Evolutionary conservation across 2,329 filamentous ascomycete genomes (phyloP).

Genomic region (Aspergillus fijiensis): DNA sequence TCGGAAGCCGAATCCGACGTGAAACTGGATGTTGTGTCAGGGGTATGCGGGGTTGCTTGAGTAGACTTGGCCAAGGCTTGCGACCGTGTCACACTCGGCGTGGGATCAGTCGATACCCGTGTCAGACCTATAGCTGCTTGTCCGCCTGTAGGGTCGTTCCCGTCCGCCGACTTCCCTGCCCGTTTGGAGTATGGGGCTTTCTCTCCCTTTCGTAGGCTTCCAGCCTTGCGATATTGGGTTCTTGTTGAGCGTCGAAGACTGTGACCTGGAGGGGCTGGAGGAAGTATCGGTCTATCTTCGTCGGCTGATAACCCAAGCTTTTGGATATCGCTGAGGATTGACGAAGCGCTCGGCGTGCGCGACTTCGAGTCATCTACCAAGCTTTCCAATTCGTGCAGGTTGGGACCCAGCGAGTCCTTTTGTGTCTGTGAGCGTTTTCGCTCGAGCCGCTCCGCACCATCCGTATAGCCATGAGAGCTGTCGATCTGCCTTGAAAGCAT

Average conservation of each 20-base stretch:
- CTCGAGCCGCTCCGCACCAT: constrained; percentile 78
- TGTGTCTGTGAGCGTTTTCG: constrained; percentile 65
- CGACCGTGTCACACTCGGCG: constrained; percentile 35
- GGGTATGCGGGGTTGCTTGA: constrained; percentile 21
- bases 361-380: constrained; percentile 77
- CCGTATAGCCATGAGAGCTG: constrained; percentile 70
- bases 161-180: constrained; percentile 62
- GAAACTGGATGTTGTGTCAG: constrained; percentile 24
- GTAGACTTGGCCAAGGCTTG: constrained; percentile 47
- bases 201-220: constrained; percentile 78
- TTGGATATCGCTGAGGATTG: constrained; percentile 44
- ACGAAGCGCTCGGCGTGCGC: constrained; percentile 67
- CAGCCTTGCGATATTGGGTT: constrained; percentile 79
- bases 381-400: constrained; percentile 69
- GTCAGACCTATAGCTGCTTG: constrained; percentile 34
- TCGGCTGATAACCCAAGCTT: constrained; percentile 45
- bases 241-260: constrained; percentile 85
- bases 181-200: constrained; percentile 74
- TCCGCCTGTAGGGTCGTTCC: constrained; percentile 49
- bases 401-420: constrained; percentile 60
- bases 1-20: constrained; percentile 31
- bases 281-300: constrained; percentile 84
- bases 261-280: constrained; percentile 69
- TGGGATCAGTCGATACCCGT: constrained; percentile 39
- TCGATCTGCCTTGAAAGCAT: constrained; percentile 94